Evolutionary conservation across 257 asterid genomes (phyloP).

Genomic region (Coffea eugenioides): DNA sequence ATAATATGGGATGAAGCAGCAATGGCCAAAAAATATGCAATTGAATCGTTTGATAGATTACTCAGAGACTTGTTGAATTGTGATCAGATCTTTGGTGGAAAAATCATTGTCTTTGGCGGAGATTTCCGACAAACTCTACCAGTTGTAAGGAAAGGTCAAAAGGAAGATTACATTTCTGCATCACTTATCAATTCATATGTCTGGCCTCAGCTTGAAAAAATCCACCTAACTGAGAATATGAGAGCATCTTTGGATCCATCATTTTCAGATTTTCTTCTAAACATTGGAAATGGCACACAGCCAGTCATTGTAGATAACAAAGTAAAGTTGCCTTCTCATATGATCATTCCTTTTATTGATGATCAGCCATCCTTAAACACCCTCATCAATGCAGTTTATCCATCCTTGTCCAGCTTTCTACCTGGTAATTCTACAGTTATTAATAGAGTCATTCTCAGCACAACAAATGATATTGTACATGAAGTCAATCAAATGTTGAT

Average conservation of each 20-base stretch:
- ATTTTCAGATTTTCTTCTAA: not conserved
- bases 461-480: not conserved
- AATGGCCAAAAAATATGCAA: too few relatives aligned
- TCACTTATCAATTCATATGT: not conserved
- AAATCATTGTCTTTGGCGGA: not conserved
- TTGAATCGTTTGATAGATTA: not conserved
- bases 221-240: not conserved
- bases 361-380: too few relatives aligned
- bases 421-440: not conserved
- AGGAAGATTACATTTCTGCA: too few relatives aligned
- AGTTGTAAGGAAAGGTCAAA: not conserved
- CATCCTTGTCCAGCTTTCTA: too few relatives aligned
- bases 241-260: not conserved
- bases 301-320: not conserved
- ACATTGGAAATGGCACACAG: not conserved
- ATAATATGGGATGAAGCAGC: too few relatives aligned
- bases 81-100: not conserved
- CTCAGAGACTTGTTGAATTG: not conserved
- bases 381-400: too few relatives aligned
- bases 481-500: not conserved
- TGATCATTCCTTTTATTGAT: not conserved
- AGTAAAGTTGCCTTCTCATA: not conserved
- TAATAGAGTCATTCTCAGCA: not conserved
- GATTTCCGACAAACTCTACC: not conserved
- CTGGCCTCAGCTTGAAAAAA: not conserved